A percentile compares a stretch with the other conserved stretches of the same genome.
phyloP scores from a whole-genome alignment of 83 land plant species.

The Thuja plicata region DNA sequence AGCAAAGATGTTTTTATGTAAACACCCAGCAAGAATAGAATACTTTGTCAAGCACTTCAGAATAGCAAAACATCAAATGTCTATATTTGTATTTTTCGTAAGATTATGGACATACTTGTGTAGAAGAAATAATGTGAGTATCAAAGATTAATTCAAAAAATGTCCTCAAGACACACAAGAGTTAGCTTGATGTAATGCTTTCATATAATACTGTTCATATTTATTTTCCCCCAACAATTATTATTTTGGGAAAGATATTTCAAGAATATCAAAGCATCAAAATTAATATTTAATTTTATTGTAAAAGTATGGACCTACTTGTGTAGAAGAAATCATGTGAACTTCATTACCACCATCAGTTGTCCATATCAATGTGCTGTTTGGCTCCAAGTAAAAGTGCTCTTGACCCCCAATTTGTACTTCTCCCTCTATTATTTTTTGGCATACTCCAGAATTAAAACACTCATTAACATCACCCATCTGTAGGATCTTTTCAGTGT shows the following conservation, averaged over 20 bases:
- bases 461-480: slow-evolving; percentile 82
- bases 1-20: not conserved
- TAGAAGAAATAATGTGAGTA: slow-evolving; percentile 85
- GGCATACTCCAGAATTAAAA: slow-evolving; percentile 56
- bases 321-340: slow-evolving; percentile 90
- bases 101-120: slow-evolving; percentile 58
- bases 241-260: not conserved
- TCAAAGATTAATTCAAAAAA: slow-evolving; percentile 28
- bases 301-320: slow-evolving; percentile 41
- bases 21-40: not conserved
- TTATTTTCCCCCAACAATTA: not conserved
- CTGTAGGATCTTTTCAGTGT: slow-evolving; percentile 51
- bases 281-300: not conserved
- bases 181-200: not conserved
- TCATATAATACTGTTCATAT: not conserved
- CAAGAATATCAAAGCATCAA: not conserved
- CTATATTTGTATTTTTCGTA: not conserved
- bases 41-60: not conserved
- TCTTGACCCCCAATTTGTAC: slow-evolving; percentile 97
- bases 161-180: not conserved
- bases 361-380: slow-evolving; percentile 80
- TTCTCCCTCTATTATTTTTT: slow-evolving; percentile 78
- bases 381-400: slow-evolving; percentile 94
- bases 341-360: slow-evolving; percentile 95
- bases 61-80: not conserved